These are phyloP conservation scores for Neofusicoccum ribis DNA, from an alignment of 2,329 filamentous ascomycete genomes.

Conservation along the genomic window DNA sequence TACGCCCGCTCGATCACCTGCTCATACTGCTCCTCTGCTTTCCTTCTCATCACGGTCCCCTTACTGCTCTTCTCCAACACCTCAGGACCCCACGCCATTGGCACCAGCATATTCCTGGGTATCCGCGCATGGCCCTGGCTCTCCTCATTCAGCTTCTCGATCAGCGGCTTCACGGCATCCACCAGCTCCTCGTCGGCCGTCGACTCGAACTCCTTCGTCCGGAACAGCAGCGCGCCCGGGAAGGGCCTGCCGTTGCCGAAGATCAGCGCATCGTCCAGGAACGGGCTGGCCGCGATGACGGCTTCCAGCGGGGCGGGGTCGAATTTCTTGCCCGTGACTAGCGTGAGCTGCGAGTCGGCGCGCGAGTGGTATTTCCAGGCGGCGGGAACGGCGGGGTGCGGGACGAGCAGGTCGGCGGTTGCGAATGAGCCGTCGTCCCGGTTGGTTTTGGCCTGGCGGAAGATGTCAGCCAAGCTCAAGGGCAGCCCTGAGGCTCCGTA, in stretches of 20 bases:
- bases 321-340: slow-evolving; percentile 69
- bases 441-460: slow-evolving; percentile 52
- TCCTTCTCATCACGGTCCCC: slow-evolving; percentile 57
- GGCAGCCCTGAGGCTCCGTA: not conserved
- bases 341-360: slow-evolving; percentile 61
- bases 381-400: slow-evolving; percentile 51
- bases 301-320: slow-evolving; percentile 64
- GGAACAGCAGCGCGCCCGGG: slow-evolving; percentile 59
- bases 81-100: slow-evolving; percentile 39
- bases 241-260: slow-evolving; percentile 61
- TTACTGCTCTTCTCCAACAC: slow-evolving; percentile 63
- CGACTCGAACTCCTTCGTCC: slow-evolving; percentile 31
- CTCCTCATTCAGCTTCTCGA: slow-evolving; percentile 51
- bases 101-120: slow-evolving; percentile 51
- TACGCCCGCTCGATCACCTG: slow-evolving; percentile 52
- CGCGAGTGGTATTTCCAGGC: slow-evolving; percentile 65
- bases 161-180: slow-evolving; percentile 41
- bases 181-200: slow-evolving; percentile 43
- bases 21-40: slow-evolving; percentile 53
- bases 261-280: slow-evolving; percentile 58
- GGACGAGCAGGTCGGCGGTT: slow-evolving; percentile 63
- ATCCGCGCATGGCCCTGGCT: slow-evolving; percentile 56
- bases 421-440: slow-evolving; percentile 61
- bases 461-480: not conserved
- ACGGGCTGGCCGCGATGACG: slow-evolving; percentile 47